Evolutionary conservation across 1,139 yeast species (phyloP).

Genomic region (Blastobotrys ciferrii): DNA sequence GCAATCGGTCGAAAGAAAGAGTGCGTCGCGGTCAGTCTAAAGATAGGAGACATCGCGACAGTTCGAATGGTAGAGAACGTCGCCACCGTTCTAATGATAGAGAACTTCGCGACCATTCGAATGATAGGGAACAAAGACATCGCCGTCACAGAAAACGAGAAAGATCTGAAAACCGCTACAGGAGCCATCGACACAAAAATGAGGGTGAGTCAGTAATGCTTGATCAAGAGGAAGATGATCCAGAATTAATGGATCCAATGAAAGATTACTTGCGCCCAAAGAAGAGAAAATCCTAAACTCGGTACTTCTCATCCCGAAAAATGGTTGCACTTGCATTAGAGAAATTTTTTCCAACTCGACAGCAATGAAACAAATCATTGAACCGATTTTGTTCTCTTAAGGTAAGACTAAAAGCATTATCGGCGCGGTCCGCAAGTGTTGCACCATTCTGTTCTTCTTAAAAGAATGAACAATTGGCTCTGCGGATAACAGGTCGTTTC

Average conservation of each 20-base stretch:
- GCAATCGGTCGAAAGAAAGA: too few species aligned
- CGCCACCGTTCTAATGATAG: too few species aligned
- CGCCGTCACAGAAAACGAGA: not conserved
- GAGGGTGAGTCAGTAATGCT: not conserved
- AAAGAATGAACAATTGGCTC: too few species aligned
- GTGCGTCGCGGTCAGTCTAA: not conserved
- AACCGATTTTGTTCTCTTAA: too few species aligned
- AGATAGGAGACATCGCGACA: not conserved
- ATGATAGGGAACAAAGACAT: constrained; percentile 7
- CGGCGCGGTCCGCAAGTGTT: too few species aligned
- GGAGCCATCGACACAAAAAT: constrained; percentile 1
- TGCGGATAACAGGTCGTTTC: too few species aligned
- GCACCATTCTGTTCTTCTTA: too few species aligned
- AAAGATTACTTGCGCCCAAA: constrained; percentile 17
- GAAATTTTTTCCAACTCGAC: too few species aligned
- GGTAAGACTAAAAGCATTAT: too few species aligned
- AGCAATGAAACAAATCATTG: too few species aligned
- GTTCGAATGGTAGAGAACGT: not conserved
- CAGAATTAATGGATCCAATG: constrained; percentile 23
- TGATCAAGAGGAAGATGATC: not conserved
- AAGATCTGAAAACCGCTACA: not conserved
- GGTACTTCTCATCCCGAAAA: too few species aligned
- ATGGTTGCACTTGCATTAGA: too few species aligned
- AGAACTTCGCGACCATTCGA: not conserved
- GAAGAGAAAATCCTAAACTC: not conserved